Conservation (phyloP, 2,329 filamentous ascomycete species). For the Exophiala sp. region DNA sequence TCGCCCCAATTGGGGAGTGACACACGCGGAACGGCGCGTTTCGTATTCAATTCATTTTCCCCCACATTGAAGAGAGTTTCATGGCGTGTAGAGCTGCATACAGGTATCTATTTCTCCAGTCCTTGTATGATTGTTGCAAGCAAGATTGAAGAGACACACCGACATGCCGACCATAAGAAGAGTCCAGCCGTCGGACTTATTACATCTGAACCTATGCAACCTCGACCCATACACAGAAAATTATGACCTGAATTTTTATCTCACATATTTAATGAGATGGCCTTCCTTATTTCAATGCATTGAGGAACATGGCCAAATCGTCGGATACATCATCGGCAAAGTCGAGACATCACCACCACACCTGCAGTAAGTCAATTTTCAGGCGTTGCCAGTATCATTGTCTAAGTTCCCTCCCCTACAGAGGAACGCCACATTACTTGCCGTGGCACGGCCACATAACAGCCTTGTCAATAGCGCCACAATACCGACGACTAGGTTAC, state of each 20-base stretch:
- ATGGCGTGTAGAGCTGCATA: too few relatives aligned
- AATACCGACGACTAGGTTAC: conserved; percentile 79
- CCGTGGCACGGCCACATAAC: conserved; percentile 99
- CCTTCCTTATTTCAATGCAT: conserved; percentile 90
- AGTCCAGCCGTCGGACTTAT: conserved; percentile 78
- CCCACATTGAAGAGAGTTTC: not conserved
- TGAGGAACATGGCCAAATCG: conserved; percentile 83
- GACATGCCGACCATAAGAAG: conserved; percentile 79
- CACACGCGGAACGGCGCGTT: conserved; percentile 19
- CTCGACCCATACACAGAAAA: conserved; percentile 97
- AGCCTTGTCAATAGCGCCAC: conserved; percentile 84
- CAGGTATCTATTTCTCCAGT: not conserved
- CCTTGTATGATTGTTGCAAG: not conserved
- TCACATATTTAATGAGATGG: conserved; percentile 95
- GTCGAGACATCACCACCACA: conserved; percentile 67
- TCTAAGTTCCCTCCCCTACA: conserved; percentile 8
- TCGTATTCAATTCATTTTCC: conserved; percentile 2
- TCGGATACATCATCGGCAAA: conserved; percentile 98
- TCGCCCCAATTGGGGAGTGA: not conserved
- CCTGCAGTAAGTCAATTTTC: conserved; percentile 54
- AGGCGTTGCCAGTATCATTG: not conserved
- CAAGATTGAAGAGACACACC: conserved; percentile 5
- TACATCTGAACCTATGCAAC: conserved; percentile 90
- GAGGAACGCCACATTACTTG: conserved; percentile 75
- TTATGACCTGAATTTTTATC: conserved; percentile 91